Percentiles rank a stretch among this genome's conserved stretches.
Conservation (phyloP, 768 basidiomycete species). For the Lactarius psammicola region DNA sequence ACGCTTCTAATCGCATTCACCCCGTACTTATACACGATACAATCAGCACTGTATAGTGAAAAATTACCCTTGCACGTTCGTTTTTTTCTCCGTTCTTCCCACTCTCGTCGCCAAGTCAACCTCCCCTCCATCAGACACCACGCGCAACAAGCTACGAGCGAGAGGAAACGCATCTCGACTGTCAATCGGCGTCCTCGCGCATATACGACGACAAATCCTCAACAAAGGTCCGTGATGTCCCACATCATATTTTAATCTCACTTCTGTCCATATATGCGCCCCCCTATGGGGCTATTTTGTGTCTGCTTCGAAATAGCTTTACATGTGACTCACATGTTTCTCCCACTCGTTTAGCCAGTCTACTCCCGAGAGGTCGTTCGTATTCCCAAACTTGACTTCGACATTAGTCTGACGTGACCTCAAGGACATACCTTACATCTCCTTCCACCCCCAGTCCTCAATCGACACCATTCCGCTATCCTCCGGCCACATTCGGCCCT, state of each 20-base stretch:
- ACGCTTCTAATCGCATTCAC: conserved; percentile 1
- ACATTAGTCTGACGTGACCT: conserved; percentile 1
- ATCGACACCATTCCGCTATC: conserved; percentile 31
- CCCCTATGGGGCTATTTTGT: background rate
- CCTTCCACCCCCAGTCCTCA: conserved; percentile 34
- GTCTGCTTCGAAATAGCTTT: background rate
- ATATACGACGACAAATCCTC: conserved; percentile 47
- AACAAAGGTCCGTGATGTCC: conserved; percentile 43
- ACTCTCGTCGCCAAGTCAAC: conserved; percentile 29
- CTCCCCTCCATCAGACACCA: conserved; percentile 51
- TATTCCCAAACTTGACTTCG: conserved; percentile 1
- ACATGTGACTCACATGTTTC: background rate
- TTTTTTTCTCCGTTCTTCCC: conserved; percentile 31
- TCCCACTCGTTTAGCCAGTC: conserved; percentile 12
- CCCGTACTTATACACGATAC: conserved; percentile 3
- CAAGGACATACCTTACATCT: conserved; percentile 27
- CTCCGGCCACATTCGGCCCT: conserved; percentile 36
- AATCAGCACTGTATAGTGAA: conserved; percentile 78
- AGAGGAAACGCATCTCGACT: conserved; percentile 69
- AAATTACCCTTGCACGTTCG: conserved; percentile 90
- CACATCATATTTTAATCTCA: conserved; percentile 8
- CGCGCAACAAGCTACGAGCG: conserved; percentile 81
- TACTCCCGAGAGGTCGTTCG: conserved; percentile 22
- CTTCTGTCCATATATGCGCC: background rate
- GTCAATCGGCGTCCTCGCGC: conserved; percentile 64